These are phyloP conservation scores for Boletus rex-veris DNA, from an alignment of 768 basidiomycete species.

Conservation along the genomic window DNA sequence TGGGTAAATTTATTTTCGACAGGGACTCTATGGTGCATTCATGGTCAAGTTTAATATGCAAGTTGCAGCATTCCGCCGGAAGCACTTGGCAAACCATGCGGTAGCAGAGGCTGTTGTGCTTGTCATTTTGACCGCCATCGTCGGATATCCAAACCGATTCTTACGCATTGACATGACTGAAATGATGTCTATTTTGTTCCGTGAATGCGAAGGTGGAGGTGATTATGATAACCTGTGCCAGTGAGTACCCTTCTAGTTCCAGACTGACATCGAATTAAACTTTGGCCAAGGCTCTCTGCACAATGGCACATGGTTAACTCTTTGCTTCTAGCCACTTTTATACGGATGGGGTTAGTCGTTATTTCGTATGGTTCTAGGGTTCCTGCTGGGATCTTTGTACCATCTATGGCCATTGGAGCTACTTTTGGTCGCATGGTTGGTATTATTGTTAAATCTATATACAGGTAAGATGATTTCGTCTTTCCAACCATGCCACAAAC, in stretches of 20 bases:
- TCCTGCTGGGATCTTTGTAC: slow-evolving; percentile 96
- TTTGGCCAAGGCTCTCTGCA: slow-evolving; percentile 59
- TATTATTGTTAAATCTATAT: slow-evolving; percentile 91
- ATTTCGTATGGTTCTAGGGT: slow-evolving; percentile 96
- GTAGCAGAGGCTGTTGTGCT: slow-evolving; percentile 87
- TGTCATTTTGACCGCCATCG: slow-evolving; percentile 83
- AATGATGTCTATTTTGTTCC: slow-evolving; percentile 90
- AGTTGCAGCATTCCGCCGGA: slow-evolving; percentile 90
- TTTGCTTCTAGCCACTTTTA: slow-evolving; percentile 83
- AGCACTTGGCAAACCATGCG: slow-evolving; percentile 78
- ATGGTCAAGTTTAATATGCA: slow-evolving; percentile 97
- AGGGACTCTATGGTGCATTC: slow-evolving; percentile 98
- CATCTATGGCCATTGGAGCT: slow-evolving; percentile 98
- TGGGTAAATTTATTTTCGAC: slow-evolving; percentile 7
- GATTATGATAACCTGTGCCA: slow-evolving; percentile 94
- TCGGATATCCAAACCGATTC: slow-evolving; percentile 94
- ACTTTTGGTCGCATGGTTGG: slow-evolving; percentile 97
- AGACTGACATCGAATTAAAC: slow-evolving; percentile 5
- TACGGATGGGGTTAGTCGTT: slow-evolving; percentile 82
- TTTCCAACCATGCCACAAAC: background rate
- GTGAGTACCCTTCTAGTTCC: slow-evolving; percentile 46
- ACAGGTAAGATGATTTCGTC: slow-evolving; percentile 53
- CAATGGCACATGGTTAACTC: slow-evolving; percentile 98
- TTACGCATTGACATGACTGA: slow-evolving; percentile 97
- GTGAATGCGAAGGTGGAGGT: slow-evolving; percentile 91